A percentile compares a stretch with the other conserved stretches of the same genome.
Conservation (phyloP, 208 protist genomes). For the Leptomonas pyrrhocoris region DNA sequence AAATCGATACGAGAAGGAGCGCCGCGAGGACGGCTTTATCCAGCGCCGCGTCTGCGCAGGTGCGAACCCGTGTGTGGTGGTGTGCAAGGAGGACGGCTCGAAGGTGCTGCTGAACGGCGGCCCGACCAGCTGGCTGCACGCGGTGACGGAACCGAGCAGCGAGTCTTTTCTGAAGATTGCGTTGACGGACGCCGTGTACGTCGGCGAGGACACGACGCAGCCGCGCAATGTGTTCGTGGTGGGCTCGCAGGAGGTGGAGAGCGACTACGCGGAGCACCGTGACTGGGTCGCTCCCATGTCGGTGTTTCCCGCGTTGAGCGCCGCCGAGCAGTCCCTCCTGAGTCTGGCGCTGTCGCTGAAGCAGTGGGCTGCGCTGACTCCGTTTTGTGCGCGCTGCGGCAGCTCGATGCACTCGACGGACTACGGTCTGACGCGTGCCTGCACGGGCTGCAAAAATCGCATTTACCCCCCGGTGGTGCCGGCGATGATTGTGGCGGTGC, state of each 20-base stretch:
- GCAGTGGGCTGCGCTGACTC: conserved; percentile 34
- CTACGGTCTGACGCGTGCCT: conserved; percentile 25
- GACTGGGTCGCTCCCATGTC: conserved; percentile 16
- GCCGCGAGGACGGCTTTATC: conserved; percentile 30
- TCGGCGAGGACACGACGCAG: conserved; percentile 31
- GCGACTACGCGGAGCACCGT: conserved; percentile 4
- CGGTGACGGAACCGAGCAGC: not conserved
- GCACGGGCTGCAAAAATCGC: conserved; percentile 31
- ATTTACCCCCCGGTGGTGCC: conserved; percentile 39
- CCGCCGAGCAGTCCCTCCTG: conserved; percentile 32
- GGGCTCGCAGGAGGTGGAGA: conserved; percentile 12
- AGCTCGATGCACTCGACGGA: conserved; percentile 20
- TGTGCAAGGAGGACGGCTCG: conserved; percentile 34
- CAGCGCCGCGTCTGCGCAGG: conserved; percentile 13
- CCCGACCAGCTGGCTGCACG: conserved; percentile 32
- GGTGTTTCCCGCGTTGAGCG: conserved; percentile 15
- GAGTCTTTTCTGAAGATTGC: conserved; percentile 15
- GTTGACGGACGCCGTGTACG: conserved; percentile 25
- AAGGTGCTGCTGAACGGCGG: conserved; percentile 24
- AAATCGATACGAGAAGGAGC: conserved; percentile 32
- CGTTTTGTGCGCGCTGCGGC: conserved; percentile 47
- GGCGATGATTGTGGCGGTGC: conserved; percentile 54
- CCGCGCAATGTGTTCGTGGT: conserved; percentile 38
- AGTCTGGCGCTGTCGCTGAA: conserved; percentile 40
- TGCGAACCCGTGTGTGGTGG: conserved; percentile 28